phyloP scores from a whole-genome alignment of 306 rosid species.

The Gleditsia sinensis region DNA sequence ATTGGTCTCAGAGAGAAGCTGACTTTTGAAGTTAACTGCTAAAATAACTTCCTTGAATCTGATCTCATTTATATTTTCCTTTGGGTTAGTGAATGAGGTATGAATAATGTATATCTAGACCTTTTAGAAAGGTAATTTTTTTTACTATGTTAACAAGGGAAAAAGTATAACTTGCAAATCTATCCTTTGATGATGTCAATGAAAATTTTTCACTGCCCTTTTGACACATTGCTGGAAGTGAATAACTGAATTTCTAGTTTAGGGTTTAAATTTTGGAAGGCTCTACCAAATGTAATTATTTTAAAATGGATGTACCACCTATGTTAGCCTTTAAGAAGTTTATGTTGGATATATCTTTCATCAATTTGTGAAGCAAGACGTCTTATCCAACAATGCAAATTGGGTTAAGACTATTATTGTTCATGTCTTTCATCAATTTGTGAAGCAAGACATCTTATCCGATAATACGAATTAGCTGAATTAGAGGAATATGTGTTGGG shows the following conservation, averaged over 20 bases:
- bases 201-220: not conserved
- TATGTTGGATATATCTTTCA: not conserved
- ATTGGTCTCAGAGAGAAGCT: not conserved
- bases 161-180: not conserved
- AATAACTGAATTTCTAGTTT: not conserved
- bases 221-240: not conserved
- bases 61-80: not conserved
- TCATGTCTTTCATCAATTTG: not conserved
- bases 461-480: not conserved
- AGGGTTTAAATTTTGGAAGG: not conserved
- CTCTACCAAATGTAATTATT: too few relatives aligned
- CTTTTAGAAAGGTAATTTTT: not conserved
- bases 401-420: not conserved
- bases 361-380: not conserved
- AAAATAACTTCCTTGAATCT: constrained; percentile 44
- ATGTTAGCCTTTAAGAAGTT: not conserved
- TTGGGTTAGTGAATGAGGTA: not conserved
- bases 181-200: not conserved
- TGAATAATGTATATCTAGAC: not conserved
- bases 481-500: not conserved
- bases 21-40: constrained; percentile 34
- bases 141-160: not conserved
- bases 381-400: not conserved
- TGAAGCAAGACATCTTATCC: too few relatives aligned
- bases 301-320: not conserved